A percentile compares a stretch with the other conserved stretches of the same genome.
phyloP scores from a whole-genome alignment of 2,329 filamentous ascomycete genomes.

The Chaetothyriales sp. region DNA sequence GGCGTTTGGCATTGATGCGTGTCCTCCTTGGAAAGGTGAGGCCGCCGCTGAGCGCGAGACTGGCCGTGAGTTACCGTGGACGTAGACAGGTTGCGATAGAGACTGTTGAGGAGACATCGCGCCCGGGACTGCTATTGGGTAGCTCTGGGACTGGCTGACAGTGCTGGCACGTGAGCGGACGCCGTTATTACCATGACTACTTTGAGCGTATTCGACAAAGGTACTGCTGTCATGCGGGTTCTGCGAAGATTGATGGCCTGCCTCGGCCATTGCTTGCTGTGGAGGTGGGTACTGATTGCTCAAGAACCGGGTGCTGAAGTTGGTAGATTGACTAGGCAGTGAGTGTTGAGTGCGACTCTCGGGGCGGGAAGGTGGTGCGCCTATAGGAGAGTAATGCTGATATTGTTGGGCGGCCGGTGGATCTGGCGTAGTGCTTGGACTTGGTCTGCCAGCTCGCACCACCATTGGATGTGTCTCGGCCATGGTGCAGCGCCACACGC shows the following conservation, averaged over 20 bases:
- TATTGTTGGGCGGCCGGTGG: constrained; percentile 5
- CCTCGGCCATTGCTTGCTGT: constrained; percentile 2
- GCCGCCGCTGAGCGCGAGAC: constrained; percentile 8
- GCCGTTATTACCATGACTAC: background rate
- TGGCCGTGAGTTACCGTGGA: constrained; percentile 11
- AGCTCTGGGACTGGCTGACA: constrained; percentile 11
- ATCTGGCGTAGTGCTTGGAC: constrained; percentile 7
- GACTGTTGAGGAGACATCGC: background rate
- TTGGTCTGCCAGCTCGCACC: constrained; percentile 10
- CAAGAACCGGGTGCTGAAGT: constrained; percentile 11
- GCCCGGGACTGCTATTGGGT: constrained; percentile 8
- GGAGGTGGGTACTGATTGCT: constrained; percentile 11
- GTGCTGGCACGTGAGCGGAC: constrained; percentile 16
- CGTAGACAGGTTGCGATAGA: constrained; percentile 12
- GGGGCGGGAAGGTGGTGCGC: constrained; percentile 1
- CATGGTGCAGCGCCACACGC: background rate
- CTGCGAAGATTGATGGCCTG: background rate
- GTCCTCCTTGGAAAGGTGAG: background rate
- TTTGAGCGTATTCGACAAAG: constrained; percentile 1
- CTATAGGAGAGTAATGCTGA: constrained; percentile 2
- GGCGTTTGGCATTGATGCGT: constrained; percentile 1
- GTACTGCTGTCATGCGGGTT: background rate
- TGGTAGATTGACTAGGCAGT: background rate
- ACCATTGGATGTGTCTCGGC: constrained; percentile 7
- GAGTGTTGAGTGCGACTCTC: constrained; percentile 1